Percentiles rank a stretch among this genome's conserved stretches.
Evolutionary conservation across 176 grass and related monocot genomes (phyloP).

Genomic region (Tillandsia leiboldiana): DNA sequence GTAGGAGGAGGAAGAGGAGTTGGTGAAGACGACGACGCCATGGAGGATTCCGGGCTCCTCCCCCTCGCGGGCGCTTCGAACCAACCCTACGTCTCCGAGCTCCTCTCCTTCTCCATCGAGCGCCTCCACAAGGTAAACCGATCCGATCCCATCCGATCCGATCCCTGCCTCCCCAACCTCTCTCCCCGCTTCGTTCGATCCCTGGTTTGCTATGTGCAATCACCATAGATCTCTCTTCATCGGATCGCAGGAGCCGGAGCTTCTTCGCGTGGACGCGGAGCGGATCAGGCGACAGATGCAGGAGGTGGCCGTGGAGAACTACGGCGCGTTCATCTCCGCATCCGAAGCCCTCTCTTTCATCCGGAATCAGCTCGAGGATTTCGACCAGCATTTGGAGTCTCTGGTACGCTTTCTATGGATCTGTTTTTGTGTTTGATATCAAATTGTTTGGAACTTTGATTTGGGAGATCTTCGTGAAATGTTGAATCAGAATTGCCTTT

Average conservation of each 20-base stretch:
- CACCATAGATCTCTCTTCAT: neutral
- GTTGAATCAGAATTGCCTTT: neutral
- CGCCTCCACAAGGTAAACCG: constrained; percentile 73
- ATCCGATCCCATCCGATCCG: neutral
- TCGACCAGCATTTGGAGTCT: constrained; percentile 76
- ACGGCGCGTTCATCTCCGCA: constrained; percentile 81
- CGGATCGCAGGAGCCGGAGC: constrained; percentile 75
- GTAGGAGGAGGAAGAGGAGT: neutral
- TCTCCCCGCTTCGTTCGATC: neutral
- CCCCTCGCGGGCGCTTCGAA: constrained; percentile 47
- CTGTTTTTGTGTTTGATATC: neutral
- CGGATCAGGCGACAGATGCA: constrained; percentile 97
- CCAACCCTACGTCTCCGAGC: constrained; percentile 97
- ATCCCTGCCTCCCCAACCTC: neutral
- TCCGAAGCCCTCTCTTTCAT: constrained; percentile 94
- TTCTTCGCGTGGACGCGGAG: constrained; percentile 94
- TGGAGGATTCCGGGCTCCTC: constrained; percentile 14
- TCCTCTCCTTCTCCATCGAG: constrained; percentile 99
- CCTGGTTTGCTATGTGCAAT: neutral
- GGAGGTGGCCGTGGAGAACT: constrained; percentile 98
- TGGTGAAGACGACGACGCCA: neutral
- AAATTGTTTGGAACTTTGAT: neutral
- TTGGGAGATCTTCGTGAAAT: neutral
- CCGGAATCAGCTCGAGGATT: constrained; percentile 71
- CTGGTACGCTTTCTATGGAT: constrained; percentile 35